Base-by-base conservation (phyloP, 164 flowering plant species). In the Chloranthus sessilifolius region DNA sequence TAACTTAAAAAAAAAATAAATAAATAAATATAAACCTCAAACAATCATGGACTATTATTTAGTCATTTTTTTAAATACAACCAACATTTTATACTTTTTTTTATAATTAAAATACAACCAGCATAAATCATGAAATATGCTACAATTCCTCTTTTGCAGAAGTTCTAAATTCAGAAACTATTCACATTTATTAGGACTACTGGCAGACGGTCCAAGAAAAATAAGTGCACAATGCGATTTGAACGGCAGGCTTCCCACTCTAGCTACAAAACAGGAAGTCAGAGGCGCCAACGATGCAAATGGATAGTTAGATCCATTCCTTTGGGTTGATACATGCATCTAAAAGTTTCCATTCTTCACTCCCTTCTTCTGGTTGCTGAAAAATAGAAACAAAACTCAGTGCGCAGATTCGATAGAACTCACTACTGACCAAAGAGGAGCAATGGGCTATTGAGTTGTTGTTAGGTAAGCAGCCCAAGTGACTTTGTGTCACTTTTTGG, bases 271-370 rank as follows among this genome's bases (percentile, higher is more conserved):
- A 39, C 46, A 52, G 17, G 8, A 28, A 20, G 4, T 19, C 31
- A 1, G 16, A 10, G 0, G 3, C 17, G 3, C 2, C 24, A 45
- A 45, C 16, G 34, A 26, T 44, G 26, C 27, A 7, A 45, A 45
- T 14, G 27, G 17, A 20, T 15, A 20, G 41, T 76, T 62, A 83
- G 56, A 92, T 55, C 99, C 99, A 89, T 43, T 94, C 97, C 65
- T 81, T 94, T 1, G 99, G 99, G 59, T 88, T 86, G 59, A 86
- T 84, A 67, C 99, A 94, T 44, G 99, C 99, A 68, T 94, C 99
- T 60, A 89, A 55, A 23, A 94, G 66, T 49, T 85, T 94, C 99
- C 99, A 87, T 65, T 94, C 99, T 63, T 94, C 99, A 55, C 79
- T 89, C 9, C 97, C 96, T 56, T 78, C 90, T 62, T 86, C 92